A percentile compares a stretch with the other conserved stretches of the same genome.
phyloP scores from a whole-genome alignment of 1,139 yeast species.

The Taphrina communis region DNA sequence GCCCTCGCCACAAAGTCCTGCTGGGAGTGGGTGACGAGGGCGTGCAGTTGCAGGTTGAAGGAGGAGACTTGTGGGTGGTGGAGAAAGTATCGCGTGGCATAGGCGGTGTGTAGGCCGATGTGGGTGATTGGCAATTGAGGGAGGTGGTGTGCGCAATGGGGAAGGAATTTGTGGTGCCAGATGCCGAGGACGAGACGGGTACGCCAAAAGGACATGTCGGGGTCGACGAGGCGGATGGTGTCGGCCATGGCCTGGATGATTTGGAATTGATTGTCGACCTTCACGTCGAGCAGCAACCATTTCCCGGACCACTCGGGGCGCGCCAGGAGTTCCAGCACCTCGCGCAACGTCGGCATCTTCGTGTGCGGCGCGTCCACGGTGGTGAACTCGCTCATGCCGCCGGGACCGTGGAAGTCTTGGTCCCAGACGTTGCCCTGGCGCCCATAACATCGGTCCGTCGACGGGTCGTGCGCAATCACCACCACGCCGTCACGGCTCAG shows the following conservation, averaged over 20 bases:
- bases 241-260: constrained; percentile 62
- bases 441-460: constrained; percentile 67
- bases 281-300: constrained; percentile 80
- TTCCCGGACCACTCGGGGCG: constrained; percentile 53
- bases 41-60: constrained; percentile 55
- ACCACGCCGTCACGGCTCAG: constrained; percentile 72
- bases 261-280: constrained; percentile 68
- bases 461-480: constrained; percentile 76
- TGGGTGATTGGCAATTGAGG: constrained; percentile 39
- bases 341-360: constrained; percentile 65
- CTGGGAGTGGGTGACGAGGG: constrained; percentile 57
- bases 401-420: constrained; percentile 38
- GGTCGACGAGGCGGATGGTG: constrained; percentile 58
- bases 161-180: constrained; percentile 74
- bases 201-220: constrained; percentile 70
- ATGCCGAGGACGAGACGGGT: constrained; percentile 74
- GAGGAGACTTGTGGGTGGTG: constrained; percentile 54
- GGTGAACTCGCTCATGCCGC: constrained; percentile 54
- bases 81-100: constrained; percentile 42
- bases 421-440: constrained; percentile 47
- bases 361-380: constrained; percentile 63
- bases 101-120: constrained; percentile 43
- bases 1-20: constrained; percentile 52
- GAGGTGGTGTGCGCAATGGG: constrained; percentile 56
- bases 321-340: constrained; percentile 66